Evolutionary conservation across 1,284 basidiomycete species (phyloP).

Genomic region (Fomes fomentarius): DNA sequence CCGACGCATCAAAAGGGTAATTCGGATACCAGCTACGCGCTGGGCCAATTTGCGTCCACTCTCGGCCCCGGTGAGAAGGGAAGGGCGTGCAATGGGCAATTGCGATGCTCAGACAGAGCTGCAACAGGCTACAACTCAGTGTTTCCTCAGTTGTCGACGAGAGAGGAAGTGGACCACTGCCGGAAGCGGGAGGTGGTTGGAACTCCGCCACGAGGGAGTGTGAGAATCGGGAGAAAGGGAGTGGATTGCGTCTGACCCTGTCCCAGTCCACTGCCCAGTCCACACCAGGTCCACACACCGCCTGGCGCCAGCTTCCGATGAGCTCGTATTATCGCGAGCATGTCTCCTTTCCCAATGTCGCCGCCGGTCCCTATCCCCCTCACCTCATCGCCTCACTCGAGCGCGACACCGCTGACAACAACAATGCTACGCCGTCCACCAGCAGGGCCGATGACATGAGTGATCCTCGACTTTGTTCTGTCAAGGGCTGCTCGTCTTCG

Average conservation of each 20-base stretch:
- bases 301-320: conserved; percentile 23
- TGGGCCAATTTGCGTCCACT: no score
- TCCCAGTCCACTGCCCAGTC: conserved; percentile 15
- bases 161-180: not conserved
- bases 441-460: not conserved
- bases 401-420: not conserved
- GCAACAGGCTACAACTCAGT: no score
- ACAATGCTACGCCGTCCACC: not conserved
- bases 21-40: no score
- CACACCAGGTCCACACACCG: conserved; percentile 3
- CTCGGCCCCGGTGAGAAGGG: no score
- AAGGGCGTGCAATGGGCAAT: no score
- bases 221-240: not conserved
- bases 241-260: conserved; percentile 5
- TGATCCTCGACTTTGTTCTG: conserved; percentile 30
- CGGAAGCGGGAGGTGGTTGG: not conserved
- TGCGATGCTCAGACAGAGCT: no score
- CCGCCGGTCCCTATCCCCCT: conserved; percentile 18
- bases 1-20: not conserved
- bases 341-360: conserved; percentile 24
- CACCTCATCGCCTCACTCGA: conserved; percentile 9
- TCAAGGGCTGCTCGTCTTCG: conserved; percentile 35
- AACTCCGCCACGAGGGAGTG: conserved; percentile 17
- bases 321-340: conserved; percentile 25
- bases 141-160: no score